Percentiles rank a stretch among this genome's conserved stretches.
phyloP scores from a whole-genome alignment of 108 stramenopile genomes.

The Stephanodiscus minutulus region DNA sequence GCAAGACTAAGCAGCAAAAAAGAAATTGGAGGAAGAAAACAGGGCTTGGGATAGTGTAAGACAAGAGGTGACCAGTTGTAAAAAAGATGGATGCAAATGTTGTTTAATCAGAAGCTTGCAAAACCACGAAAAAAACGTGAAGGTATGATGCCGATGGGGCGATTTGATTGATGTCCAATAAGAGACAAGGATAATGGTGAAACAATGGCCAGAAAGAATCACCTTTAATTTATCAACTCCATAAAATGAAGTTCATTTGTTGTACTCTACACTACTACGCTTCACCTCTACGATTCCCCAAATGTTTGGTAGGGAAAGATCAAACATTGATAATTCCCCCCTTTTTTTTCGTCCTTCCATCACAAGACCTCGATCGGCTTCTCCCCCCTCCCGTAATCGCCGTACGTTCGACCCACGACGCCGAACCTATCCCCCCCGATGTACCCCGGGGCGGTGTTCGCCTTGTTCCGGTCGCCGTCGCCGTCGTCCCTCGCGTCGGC shows the following conservation, averaged over 20 bases:
- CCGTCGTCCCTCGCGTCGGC: constrained; percentile 54
- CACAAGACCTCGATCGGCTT: constrained; percentile 35
- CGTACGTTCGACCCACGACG: constrained; percentile 15
- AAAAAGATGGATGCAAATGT: no score
- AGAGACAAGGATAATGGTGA: no score
- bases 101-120: no score
- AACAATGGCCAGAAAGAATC: not conserved
- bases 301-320: no score
- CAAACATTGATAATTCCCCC: not conserved
- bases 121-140: no score
- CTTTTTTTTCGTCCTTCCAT: not conserved
- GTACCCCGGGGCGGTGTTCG: constrained; percentile 28
- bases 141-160: no score
- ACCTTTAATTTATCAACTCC: not conserved
- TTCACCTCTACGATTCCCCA: no score
- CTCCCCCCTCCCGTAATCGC: constrained; percentile 9
- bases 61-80: no score
- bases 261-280: not conserved
- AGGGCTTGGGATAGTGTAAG: no score
- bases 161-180: not conserved
- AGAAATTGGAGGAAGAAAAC: no score
- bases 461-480: not conserved
- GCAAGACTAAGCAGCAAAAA: not conserved
- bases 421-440: constrained; percentile 47
- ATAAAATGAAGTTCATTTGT: not conserved